phyloP scores from a whole-genome alignment of 2,329 filamentous ascomycete species.

The Keithomyces neogunnii region DNA sequence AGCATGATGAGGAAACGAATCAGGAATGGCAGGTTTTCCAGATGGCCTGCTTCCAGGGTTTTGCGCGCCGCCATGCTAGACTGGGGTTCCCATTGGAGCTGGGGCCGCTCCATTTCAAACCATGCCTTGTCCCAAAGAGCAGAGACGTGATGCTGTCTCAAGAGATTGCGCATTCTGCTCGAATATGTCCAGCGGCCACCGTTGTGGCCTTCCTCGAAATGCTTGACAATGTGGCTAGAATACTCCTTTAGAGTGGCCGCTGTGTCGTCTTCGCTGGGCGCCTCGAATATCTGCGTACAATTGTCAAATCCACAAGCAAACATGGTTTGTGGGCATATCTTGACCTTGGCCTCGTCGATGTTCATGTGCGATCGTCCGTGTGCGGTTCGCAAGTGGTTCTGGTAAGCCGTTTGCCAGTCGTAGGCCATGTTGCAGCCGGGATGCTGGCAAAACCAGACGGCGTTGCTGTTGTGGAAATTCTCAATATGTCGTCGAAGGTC shows the following conservation, averaged over 20 bases:
- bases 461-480: conserved; percentile 38
- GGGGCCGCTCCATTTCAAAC: conserved; percentile 24
- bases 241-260: conserved; percentile 34
- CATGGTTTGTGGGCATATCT: conserved; percentile 36
- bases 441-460: conserved; percentile 37
- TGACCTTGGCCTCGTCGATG: conserved; percentile 32
- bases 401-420: conserved; percentile 40
- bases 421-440: conserved; percentile 35
- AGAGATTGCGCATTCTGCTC: conserved; percentile 34
- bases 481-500: conserved; percentile 41
- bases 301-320: conserved; percentile 40
- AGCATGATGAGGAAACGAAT: conserved; percentile 31
- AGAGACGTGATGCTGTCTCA: conserved; percentile 29
- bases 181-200: conserved; percentile 36
- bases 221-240: conserved; percentile 36
- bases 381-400: conserved; percentile 35
- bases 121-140: conserved; percentile 28
- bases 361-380: conserved; percentile 34
- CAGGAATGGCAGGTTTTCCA: conserved; percentile 29
- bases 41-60: conserved; percentile 35
- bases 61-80: conserved; percentile 33
- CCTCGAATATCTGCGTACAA: conserved; percentile 35
- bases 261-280: conserved; percentile 29
- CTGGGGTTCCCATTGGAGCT: conserved; percentile 32
- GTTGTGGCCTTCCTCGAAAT: conserved; percentile 34